Percentiles rank a stretch among this genome's conserved stretches.
These are phyloP conservation scores for Guillardia theta DNA, from an alignment of 78 protist species.

Conservation along the genomic window DNA sequence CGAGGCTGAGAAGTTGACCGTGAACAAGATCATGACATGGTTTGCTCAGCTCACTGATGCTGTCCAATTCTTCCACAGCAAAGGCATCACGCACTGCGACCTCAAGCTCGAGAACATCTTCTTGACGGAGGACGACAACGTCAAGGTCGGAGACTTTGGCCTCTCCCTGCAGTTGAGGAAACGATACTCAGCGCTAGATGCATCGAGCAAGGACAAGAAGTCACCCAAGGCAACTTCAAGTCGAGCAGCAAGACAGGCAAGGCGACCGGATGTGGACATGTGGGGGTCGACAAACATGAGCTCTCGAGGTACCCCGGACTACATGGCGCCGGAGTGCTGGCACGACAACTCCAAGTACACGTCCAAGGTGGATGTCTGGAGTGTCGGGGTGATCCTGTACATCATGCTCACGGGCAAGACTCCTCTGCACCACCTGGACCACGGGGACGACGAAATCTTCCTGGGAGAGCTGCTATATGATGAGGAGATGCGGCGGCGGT, in stretches of 20 bases:
- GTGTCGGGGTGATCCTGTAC: background rate
- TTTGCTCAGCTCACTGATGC: background rate
- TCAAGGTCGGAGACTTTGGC: background rate
- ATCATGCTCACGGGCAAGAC: background rate
- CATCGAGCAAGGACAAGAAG: background rate
- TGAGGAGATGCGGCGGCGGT: background rate
- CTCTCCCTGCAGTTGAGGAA: background rate
- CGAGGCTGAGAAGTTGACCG: background rate
- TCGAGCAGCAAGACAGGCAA: no score
- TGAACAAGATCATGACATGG: background rate
- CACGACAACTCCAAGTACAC: background rate
- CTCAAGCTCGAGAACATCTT: conserved; percentile 20
- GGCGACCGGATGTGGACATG: background rate
- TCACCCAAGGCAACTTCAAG: background rate
- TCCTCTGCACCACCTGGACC: background rate
- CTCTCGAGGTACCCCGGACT: background rate
- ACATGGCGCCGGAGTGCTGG: conserved; percentile 17
- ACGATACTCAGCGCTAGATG: background rate
- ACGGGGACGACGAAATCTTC: background rate
- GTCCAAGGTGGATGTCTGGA: background rate
- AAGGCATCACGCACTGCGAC: conserved; percentile 24
- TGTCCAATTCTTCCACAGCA: background rate
- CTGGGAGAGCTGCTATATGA: background rate
- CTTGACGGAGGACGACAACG: background rate
- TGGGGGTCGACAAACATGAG: background rate